phyloP scores from a whole-genome alignment of 176 grass and related monocot genomes.

The Musa beccarii region DNA sequence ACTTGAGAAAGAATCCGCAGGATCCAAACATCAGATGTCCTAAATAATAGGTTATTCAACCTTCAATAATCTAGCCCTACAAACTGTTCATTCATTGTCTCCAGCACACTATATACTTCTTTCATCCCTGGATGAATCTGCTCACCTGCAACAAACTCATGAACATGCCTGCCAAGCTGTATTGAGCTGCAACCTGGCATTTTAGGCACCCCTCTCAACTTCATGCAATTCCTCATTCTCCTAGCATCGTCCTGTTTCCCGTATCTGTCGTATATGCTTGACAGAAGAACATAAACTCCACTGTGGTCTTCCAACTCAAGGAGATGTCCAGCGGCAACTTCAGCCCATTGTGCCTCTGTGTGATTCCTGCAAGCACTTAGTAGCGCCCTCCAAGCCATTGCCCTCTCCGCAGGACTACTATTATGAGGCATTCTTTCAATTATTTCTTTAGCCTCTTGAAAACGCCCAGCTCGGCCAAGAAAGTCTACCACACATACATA shows the following conservation, averaged over 20 bases:
- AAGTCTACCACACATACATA: conserved; percentile 14
- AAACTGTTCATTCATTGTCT: conserved; percentile 7
- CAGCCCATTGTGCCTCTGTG: conserved; percentile 2
- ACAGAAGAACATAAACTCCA: conserved; percentile 23
- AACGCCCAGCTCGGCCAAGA: conserved; percentile 10
- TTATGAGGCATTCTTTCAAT: not conserved
- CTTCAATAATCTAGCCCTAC: conserved; percentile 1
- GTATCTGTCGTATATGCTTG: conserved; percentile 8
- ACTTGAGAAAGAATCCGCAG: not conserved
- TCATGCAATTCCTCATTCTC: conserved; percentile 16
- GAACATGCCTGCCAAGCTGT: conserved; percentile 10
- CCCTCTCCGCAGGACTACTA: conserved; percentile 2
- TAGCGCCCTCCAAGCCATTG: conserved; percentile 15
- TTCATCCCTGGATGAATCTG: conserved; percentile 9
- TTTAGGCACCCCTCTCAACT: conserved; percentile 14
- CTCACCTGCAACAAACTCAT: conserved; percentile 15
- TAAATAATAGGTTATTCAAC: not conserved
- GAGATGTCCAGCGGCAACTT: conserved; percentile 11
- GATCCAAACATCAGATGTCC: not conserved
- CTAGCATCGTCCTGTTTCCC: conserved; percentile 9
- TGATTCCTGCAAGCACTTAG: conserved; percentile 24
- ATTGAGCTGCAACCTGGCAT: conserved; percentile 24
- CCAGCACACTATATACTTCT: conserved; percentile 5
- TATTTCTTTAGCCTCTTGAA: conserved; percentile 10
- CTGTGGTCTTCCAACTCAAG: conserved; percentile 12